Evolutionary conservation across 2,329 filamentous ascomycete species (phyloP), one percentile per base, ranked within the genome.

Genomic region (Dothideomycetidae sp.): DNA sequence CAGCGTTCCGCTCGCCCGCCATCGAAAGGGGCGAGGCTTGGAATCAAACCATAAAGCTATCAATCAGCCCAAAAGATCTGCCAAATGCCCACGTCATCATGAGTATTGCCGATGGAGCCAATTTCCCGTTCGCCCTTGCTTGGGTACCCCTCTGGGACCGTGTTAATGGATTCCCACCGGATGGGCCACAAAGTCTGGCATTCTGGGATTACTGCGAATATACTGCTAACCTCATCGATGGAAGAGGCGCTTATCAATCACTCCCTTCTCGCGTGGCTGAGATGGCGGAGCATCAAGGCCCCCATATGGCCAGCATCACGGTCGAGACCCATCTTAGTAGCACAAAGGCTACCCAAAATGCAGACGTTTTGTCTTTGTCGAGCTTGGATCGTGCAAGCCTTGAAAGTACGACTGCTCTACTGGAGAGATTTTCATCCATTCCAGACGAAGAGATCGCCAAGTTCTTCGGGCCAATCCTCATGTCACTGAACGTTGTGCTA

Each of bases 371-470:
- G 9, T 26, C 32, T 13, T 26, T 40, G 10, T 31, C 33, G 2
- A 36, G 31, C 11, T 31, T 42, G 10, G 40, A 43, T 9, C 35
- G 40, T 18, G 33, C 29, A 2, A 30, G 39, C 4, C 31, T 42
- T 13, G 40, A 42, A 11, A 26, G 86, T 23, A 67, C 96, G 1
- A 67, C 81, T 1, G 68, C 75, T 15, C 64, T 93, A 1, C 62
- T 98, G 29, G 80, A 81, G 53, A 78, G 86, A 47, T 73, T 96
- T 33, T 77, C 86, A 13, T 96, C 96, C 47, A 86, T 98, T 1
- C 82, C 90, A 0, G 90, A 98, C 55, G 93, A 96, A 39, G 92
- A 98, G 59, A 82, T 98, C 21, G 90, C 98, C 44, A 98, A 96
- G 62, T 70, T 96, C 29, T 64, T 96, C 5, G 80, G 73, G 10